Evolutionary conservation across 2,329 filamentous ascomycete species (phyloP).

Genomic region (Sclerotinia sclerotiorum): DNA sequence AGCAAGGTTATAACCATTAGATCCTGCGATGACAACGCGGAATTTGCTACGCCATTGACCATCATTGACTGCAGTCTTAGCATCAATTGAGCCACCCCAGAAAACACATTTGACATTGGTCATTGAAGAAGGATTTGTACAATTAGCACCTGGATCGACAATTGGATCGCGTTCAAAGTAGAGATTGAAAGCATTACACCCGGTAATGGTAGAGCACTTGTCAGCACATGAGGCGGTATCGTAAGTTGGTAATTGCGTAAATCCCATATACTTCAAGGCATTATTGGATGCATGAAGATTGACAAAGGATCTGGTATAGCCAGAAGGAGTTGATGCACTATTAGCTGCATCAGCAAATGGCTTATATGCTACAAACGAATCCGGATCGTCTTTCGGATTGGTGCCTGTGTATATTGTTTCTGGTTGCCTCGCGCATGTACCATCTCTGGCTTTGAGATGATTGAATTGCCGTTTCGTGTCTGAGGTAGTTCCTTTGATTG

Average conservation of each 20-base stretch:
- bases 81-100: constrained; percentile 39
- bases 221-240: constrained; percentile 34
- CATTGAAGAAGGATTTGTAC: constrained; percentile 40
- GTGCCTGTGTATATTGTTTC: background rate
- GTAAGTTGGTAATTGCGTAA: constrained; percentile 36
- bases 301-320: constrained; percentile 39
- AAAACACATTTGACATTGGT: constrained; percentile 42
- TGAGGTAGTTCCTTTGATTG: background rate
- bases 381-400: constrained; percentile 39
- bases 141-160: constrained; percentile 38
- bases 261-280: constrained; percentile 36
- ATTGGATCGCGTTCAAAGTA: constrained; percentile 42
- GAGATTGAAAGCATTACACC: constrained; percentile 41
- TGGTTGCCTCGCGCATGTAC: constrained; percentile 1
- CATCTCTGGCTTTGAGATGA: background rate
- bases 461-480: background rate
- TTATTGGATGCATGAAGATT: constrained; percentile 38
- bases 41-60: constrained; percentile 41
- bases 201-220: constrained; percentile 34
- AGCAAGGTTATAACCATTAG: constrained; percentile 43
- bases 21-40: constrained; percentile 46
- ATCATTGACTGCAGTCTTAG: constrained; percentile 37
- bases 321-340: constrained; percentile 37
- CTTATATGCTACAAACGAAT: constrained; percentile 37
- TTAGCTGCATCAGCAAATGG: constrained; percentile 33